phyloP scores from a whole-genome alignment of 1,284 basidiomycete genomes.

The Entoloma clypeatum region DNA sequence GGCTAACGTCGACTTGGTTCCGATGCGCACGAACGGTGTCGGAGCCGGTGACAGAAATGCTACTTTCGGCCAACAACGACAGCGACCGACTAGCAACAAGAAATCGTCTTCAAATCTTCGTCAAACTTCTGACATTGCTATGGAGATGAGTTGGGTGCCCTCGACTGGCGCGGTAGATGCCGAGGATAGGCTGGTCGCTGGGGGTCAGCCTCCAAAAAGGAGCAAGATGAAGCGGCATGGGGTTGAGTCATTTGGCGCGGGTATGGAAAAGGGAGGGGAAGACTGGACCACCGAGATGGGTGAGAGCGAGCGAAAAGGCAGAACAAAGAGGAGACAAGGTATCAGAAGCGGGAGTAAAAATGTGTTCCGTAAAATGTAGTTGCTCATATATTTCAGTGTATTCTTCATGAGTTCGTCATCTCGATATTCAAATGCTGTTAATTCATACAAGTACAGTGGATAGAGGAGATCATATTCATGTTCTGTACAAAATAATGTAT shows the following conservation, averaged over 20 bases:
- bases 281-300: slow-evolving; percentile 42
- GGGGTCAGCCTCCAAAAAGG: slow-evolving; percentile 30
- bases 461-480: too few species aligned
- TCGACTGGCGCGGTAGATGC: slow-evolving; percentile 34
- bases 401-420: background rate
- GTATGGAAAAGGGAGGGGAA: slow-evolving; percentile 75
- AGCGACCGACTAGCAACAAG: slow-evolving; percentile 16
- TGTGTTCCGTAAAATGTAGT: slow-evolving; percentile 47
- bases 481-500: too few species aligned
- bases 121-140: slow-evolving; percentile 42
- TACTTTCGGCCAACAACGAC: slow-evolving; percentile 68
- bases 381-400: background rate
- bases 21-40: slow-evolving; percentile 42
- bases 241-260: slow-evolving; percentile 79
- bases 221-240: slow-evolving; percentile 51
- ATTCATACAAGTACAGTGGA: too few species aligned
- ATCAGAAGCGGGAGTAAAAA: slow-evolving; percentile 87
- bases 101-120: slow-evolving; percentile 15
- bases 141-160: slow-evolving; percentile 69
- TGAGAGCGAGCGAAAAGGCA: slow-evolving; percentile 62
- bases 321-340: slow-evolving; percentile 67
- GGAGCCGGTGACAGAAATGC: slow-evolving; percentile 44
- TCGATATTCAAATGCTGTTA: too few species aligned
- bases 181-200: slow-evolving; percentile 24
- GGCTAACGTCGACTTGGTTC: slow-evolving; percentile 55